Conservation (phyloP, 2,329 filamentous ascomycete genomes). For the Shiraia bambusicola region DNA sequence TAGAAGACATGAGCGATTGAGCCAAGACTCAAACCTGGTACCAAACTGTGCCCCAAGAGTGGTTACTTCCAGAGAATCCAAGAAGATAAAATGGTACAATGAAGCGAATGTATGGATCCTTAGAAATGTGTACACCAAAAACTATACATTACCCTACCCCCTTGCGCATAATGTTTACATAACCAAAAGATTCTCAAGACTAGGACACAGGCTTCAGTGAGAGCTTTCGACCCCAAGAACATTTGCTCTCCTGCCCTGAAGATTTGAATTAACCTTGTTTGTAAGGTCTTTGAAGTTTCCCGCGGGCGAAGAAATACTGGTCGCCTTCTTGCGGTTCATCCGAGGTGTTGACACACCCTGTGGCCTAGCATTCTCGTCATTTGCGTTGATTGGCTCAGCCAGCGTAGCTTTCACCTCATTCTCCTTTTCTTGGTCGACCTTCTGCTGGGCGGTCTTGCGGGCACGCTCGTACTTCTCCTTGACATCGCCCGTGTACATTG, state of each 20-base stretch:
- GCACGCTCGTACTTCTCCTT: conserved; percentile 60
- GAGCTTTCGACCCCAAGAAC: conserved; percentile 50
- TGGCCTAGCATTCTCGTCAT: conserved; percentile 27
- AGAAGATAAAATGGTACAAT: conserved; percentile 29
- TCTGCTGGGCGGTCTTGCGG: conserved; percentile 58
- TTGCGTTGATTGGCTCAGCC: conserved; percentile 16
- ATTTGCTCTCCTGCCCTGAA: conserved; percentile 50
- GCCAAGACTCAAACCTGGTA: neutral
- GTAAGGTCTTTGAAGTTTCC: conserved; percentile 49
- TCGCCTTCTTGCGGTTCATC: conserved; percentile 47
- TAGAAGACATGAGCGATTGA: conserved; percentile 29
- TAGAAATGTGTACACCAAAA: conserved; percentile 18
- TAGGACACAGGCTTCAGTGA: conserved; percentile 25
- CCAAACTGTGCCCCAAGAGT: conserved; percentile 4
- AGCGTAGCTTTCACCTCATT: conserved; percentile 20
- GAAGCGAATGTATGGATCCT: conserved; percentile 21
- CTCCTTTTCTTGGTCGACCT: conserved; percentile 54
- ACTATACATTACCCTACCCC: conserved; percentile 40
- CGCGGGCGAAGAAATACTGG: conserved; percentile 41
- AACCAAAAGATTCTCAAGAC: conserved; percentile 3
- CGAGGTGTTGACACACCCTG: conserved; percentile 40
- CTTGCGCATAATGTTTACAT: conserved; percentile 17
- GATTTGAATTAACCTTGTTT: conserved; percentile 49
- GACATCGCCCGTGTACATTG: conserved; percentile 72
- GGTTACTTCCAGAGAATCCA: conserved; percentile 9